Base-by-base conservation (phyloP, 768 basidiomycete species). In the Amyloporia xantha region DNA sequence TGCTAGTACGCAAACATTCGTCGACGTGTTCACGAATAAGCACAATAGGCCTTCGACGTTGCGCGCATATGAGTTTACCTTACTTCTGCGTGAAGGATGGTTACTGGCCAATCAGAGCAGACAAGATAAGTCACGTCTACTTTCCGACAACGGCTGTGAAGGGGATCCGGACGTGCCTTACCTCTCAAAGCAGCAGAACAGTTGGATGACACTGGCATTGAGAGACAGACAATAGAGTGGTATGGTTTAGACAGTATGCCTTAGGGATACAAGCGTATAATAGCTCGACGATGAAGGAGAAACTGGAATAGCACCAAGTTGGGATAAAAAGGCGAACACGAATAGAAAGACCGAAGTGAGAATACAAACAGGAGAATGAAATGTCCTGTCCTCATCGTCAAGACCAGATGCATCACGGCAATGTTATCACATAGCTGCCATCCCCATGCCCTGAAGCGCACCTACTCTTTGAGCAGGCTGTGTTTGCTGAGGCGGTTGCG, bases 401-500 rank as follows among this genome's bases (percentile, higher is more conserved):
- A 44, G 9, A 44, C 26, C 3, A 28, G 10, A 33, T 13, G 24
- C 30, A 7, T 20, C 33, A 5, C 33, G 7, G 35, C 12, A 35
- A 10, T 35, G 12, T 25, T 36, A 3, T 72, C 60, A 76, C 66
- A 74, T 65, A 53, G 74, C 73, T 52, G 72, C 72, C 67, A 78
- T 71, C 48, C 73, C 71, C 69, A 78, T 74, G 41, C 57, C 56
- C 58, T 73, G 76, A 66, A 77, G 76, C 15, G 73, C 66, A 33
- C 65, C 71, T 24, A 55, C 54, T 44, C 63, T 60, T 15, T 45
- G 41, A 27, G 48, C 28, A 46, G 58, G 60, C 40, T 53, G 54
- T 11, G 52, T 52, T n/a, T 49, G 26, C 45, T 60, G 58, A 35
- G 62, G 70, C 49, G 68, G 60, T 50, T 72, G 70, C 23, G 58